Conservation (phyloP, 768 basidiomycete genomes). For the Lentinula sp. region DNA sequence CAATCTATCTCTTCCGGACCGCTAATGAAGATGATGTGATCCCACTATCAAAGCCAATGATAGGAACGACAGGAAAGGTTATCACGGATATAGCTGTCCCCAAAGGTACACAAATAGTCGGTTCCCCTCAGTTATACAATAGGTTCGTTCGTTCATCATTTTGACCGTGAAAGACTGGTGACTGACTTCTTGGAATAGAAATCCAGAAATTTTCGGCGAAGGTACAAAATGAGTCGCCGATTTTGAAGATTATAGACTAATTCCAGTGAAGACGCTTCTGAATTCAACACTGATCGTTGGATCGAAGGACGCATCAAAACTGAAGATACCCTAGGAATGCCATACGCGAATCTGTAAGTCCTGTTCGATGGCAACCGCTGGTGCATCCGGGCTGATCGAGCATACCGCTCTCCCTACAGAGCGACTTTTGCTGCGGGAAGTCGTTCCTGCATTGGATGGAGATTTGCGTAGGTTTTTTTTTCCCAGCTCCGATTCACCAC, state of each 20-base stretch:
- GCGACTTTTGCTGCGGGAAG: constrained; percentile 18
- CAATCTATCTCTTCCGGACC: constrained; percentile 27
- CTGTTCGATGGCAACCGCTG: neutral
- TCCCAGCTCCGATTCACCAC: neutral
- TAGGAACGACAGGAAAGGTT: constrained; percentile 23
- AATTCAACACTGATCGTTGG: constrained; percentile 38
- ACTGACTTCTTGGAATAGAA: constrained; percentile 9
- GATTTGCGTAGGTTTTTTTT: constrained; percentile 16
- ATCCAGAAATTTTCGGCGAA: constrained; percentile 31
- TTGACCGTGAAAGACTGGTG: neutral
- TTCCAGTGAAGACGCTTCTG: constrained; percentile 19
- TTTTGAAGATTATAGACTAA: neutral
- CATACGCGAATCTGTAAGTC: constrained; percentile 25
- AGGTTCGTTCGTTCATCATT: neutral
- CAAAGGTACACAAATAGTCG: constrained; percentile 12
- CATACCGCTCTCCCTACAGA: constrained; percentile 3
- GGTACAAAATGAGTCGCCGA: constrained; percentile 3
- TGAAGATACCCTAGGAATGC: constrained; percentile 20
- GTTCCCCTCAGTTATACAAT: neutral
- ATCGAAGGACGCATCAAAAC: constrained; percentile 16
- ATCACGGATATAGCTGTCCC: constrained; percentile 25
- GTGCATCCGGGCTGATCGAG: neutral
- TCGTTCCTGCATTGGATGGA: constrained; percentile 21
- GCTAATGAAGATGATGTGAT: constrained; percentile 38
- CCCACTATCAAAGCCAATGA: constrained; percentile 33